A percentile compares a stretch with the other conserved stretches of the same genome.
phyloP scores from a whole-genome alignment of 306 rosid species.

The Oxytropis ochrocephala region DNA sequence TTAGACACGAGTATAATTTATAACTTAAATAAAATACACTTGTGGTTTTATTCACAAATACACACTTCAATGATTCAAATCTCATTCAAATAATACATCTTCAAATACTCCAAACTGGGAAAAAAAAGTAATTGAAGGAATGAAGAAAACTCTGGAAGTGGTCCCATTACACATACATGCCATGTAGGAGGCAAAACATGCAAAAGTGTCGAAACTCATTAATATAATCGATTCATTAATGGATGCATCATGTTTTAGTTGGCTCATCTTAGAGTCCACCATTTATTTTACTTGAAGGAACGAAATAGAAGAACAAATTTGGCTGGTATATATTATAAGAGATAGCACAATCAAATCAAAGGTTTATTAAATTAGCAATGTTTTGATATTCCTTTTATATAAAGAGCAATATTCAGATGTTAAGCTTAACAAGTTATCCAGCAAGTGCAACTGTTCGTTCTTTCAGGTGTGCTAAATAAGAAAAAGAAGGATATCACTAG shows the following conservation, averaged over 20 bases:
- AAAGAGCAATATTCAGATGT: not conserved
- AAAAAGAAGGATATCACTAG: not conserved
- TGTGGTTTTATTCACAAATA: too few species aligned
- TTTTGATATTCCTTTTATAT: not conserved
- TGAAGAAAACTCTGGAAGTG: too few species aligned
- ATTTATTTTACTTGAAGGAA: not conserved
- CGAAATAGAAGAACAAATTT: not conserved
- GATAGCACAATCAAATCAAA: not conserved
- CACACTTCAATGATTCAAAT: too few species aligned
- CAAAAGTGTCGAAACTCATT: too few species aligned
- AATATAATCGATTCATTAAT: too few species aligned
- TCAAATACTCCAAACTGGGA: too few species aligned
- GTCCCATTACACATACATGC: too few species aligned
- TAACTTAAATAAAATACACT: too few species aligned
- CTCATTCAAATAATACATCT: too few species aligned
- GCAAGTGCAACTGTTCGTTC: slow-evolving; percentile 13
- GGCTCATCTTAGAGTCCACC: not conserved
- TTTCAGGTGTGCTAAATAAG: not conserved
- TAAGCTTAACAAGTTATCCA: not conserved
- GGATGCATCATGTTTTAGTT: not conserved
- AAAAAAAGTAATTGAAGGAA: too few species aligned
- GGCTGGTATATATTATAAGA: not conserved
- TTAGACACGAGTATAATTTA: too few species aligned
- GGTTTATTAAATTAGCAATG: not conserved
- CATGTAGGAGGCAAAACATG: too few species aligned